Base-by-base conservation (phyloP, 306 rosid species). In the Geum urbanum region DNA sequence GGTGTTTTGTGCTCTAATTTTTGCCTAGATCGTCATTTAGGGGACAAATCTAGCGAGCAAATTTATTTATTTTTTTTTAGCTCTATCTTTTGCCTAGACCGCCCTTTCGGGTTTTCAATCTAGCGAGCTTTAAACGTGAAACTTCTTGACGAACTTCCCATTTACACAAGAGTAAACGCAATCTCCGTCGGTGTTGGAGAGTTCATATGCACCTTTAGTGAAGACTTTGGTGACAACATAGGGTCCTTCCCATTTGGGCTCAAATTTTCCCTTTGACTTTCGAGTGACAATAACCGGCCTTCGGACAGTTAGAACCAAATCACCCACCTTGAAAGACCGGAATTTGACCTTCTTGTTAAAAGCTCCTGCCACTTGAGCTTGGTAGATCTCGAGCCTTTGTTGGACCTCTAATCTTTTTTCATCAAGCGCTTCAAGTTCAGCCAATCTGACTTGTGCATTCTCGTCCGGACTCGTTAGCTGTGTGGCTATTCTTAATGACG, bases 121-220 rank as follows among this genome's bases (percentile, higher is more conserved):
- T 4, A 55, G 37, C 61, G 61, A 11, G 61, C 37, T 55, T 37
- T 4, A 24, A 24, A 24, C 27, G 2, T 24, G 27, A 24, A 24
- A 24, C 27, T 40, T 50, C 12, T 67, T 67, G 32, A 67, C 5
- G 6, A 67, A 67, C 16, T 67, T 67, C 2, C 72, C 72, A 51
- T 67, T 67, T 0, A 67, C 60, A 2, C 48, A 67, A 1, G 47
- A 4, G 24, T 67, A 67, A 4, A 50, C 35, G 8, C 41, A 12
- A 2, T 16, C 9, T 7, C 59, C 59, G 4, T 67, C 71, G 0
- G 14, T 18, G 10, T 67, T 18, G 1, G 60, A 67, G 1, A 67
- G n/a, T 16, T 67, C 71, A 4, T 67, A 67, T 11, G 60, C 71
- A 1, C 54, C 11, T 65, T 65, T 45, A 7, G 18, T 12, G 37